Percentiles rank a stretch among this genome's conserved stretches.
Evolutionary conservation across 148 eudicot species (phyloP).

Genomic region (Rhododendron molle): DNA sequence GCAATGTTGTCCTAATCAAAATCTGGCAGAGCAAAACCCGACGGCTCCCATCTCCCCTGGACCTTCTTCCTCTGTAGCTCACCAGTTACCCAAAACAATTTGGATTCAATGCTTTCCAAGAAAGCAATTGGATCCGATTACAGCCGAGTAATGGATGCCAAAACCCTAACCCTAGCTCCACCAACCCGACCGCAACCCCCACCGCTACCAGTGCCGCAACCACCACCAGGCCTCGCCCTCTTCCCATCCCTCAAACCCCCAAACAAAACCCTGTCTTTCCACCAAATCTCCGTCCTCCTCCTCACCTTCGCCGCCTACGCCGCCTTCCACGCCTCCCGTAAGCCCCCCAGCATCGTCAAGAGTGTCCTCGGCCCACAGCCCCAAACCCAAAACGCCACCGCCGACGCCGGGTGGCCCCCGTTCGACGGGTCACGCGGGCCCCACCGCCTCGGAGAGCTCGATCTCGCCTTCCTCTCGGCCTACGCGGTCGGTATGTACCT

Average conservation of each 20-base stretch:
- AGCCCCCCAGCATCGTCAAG: conserved; percentile 97
- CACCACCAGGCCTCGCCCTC: conserved; percentile 31
- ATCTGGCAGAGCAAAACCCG: background rate
- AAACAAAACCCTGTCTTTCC: conserved; percentile 37
- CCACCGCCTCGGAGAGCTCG: conserved; percentile 93
- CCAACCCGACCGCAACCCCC: too few relatives aligned
- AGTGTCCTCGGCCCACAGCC: conserved; percentile 56
- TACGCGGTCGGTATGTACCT: conserved; percentile 84
- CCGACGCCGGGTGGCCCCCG: conserved; percentile 66
- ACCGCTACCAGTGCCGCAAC: conserved; percentile 42
- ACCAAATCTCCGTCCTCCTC: conserved; percentile 49
- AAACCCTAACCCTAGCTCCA: conserved; percentile 22
- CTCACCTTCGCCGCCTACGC: conserved; percentile 87
- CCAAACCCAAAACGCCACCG: conserved; percentile 18
- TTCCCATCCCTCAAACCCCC: conserved; percentile 42
- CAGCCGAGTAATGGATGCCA: conserved; percentile 9
- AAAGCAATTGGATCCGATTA: background rate
- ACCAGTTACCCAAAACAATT: background rate
- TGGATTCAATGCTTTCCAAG: background rate
- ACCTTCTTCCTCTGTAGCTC: background rate
- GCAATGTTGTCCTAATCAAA: background rate
- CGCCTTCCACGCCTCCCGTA: conserved; percentile 87
- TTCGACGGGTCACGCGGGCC: conserved; percentile 74
- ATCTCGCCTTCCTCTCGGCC: conserved; percentile 71
- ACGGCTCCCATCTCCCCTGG: background rate